Conservation (phyloP, 768 basidiomycete genomes). For the Piloderma croceum region DNA sequence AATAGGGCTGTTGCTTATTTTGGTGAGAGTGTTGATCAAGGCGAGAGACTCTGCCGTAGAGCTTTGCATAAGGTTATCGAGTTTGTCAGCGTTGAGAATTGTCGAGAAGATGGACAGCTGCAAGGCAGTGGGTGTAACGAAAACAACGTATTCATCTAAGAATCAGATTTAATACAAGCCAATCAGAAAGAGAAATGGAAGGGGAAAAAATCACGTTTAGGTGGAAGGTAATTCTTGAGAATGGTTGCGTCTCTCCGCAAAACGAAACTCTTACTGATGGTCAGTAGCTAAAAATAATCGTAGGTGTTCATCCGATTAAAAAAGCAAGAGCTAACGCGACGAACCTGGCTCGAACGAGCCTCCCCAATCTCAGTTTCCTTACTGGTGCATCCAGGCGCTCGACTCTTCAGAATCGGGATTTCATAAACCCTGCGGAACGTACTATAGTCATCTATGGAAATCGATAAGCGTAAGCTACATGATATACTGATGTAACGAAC, state of each 20-base stretch:
- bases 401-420: slow-evolving; percentile 77
- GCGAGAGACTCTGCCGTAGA: slow-evolving; percentile 75
- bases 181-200: neutral
- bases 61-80: slow-evolving; percentile 64
- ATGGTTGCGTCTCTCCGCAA: slow-evolving; percentile 83
- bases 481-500: slow-evolving; percentile 30
- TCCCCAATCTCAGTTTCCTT: slow-evolving; percentile 77
- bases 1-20: slow-evolving; percentile 91
- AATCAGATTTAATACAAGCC: slow-evolving; percentile 1
- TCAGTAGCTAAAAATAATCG: slow-evolving; percentile 45
- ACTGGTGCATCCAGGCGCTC: slow-evolving; percentile 65
- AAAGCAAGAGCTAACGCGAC: too few species aligned
- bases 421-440: slow-evolving; percentile 83
- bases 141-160: slow-evolving; percentile 97
- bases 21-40: slow-evolving; percentile 74
- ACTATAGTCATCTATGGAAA: slow-evolving; percentile 58
- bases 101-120: slow-evolving; percentile 75
- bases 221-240: slow-evolving; percentile 78
- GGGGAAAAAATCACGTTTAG: slow-evolving; percentile 61
- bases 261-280: slow-evolving; percentile 83
- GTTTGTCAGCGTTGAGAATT: slow-evolving; percentile 65
- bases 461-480: slow-evolving; percentile 6
- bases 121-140: slow-evolving; percentile 79
- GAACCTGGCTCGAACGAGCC: slow-evolving; percentile 71
- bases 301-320: too few species aligned